Base-by-base conservation (phyloP, 2,329 filamentous ascomycete genomes). In the Aspergillus nomiae region DNA sequence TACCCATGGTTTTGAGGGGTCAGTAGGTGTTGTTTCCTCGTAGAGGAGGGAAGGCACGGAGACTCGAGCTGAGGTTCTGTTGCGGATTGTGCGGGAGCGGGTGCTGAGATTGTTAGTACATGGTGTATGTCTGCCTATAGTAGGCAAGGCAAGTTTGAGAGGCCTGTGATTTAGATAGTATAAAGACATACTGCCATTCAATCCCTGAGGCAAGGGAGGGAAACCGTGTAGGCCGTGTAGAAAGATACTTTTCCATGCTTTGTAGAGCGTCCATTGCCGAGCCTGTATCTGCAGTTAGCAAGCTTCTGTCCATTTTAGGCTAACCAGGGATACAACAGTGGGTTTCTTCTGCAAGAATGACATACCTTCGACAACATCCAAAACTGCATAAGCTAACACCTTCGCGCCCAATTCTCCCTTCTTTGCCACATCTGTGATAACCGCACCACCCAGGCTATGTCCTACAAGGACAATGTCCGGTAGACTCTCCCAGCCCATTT, bases 261-360 rank as follows among this genome's bases (percentile, higher is more conserved):
- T 93, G 89, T 59, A 99, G 84, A 3, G 95, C 94, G 76, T 98
- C 95, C 78, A 99, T 94, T 38, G 95, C 95, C 0, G 92, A 96
- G 12, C 95, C 86, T 81, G 50, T 8, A 28, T 45, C 26, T 5
- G 32, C 28, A 24, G 30, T 10, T 19, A n/a, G 34, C 8, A 24
- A 55, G 28, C 34, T 16, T 36, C 5, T 16, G 14, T 36, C 5
- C 34, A 16, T 10, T 30, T 16, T 51, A n/a, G n/a, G 11, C 26
- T 11, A 57, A 34, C 19, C 19, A 28, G 11, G 30, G 14, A 30
- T 30, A 24, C 16, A n/a, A 8, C 3, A 41, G 38, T 16, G 7
- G 38, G 16, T 2, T 41, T 41, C 16, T 36, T 9, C 36, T n/a
- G 16, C 3, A 43, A 51, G 50, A 45, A 28, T n/a, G 34, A 28